Evolutionary conservation across 805 yeast genomes (phyloP).

Genomic region (Dipodascus geniculatus): DNA sequence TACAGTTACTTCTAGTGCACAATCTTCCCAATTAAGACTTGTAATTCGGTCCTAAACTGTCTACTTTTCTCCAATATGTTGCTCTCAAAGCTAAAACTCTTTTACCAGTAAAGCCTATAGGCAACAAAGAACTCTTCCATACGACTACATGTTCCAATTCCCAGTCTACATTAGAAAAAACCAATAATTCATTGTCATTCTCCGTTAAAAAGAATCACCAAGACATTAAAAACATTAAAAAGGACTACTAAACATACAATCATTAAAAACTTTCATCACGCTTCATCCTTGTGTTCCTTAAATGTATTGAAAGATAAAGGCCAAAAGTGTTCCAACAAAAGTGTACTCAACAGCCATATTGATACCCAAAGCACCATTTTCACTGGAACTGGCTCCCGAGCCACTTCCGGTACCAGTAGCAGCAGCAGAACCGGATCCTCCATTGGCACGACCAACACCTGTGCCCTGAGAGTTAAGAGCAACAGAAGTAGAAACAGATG

Average conservation of each 20-base stretch:
- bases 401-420: slow-evolving; percentile 2
- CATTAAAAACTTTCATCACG: not conserved
- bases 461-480: slow-evolving; percentile 6
- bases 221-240: too few relatives aligned
- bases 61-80: too few relatives aligned
- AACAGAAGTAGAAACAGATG: slow-evolving; percentile 17
- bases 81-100: too few relatives aligned
- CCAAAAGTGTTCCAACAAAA: slow-evolving; percentile 13
- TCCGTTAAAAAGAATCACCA: not conserved
- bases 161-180: too few relatives aligned
- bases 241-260: not conserved
- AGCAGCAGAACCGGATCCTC: slow-evolving; percentile 11
- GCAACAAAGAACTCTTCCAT: too few relatives aligned
- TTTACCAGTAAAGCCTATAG: too few relatives aligned
- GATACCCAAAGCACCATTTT: not conserved
- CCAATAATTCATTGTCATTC: not conserved
- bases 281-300: slow-evolving; percentile 8
- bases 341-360: slow-evolving; percentile 8
- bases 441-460: slow-evolving; percentile 6
- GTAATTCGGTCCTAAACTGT: too few relatives aligned
- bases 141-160: too few relatives aligned
- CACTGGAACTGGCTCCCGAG: not conserved
- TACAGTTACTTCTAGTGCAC: too few relatives aligned
- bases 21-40: too few relatives aligned
- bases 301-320: slow-evolving; percentile 15